Base-by-base conservation (phyloP, 2,329 filamentous ascomycete species). In the Fonsecaea pedrosoi region DNA sequence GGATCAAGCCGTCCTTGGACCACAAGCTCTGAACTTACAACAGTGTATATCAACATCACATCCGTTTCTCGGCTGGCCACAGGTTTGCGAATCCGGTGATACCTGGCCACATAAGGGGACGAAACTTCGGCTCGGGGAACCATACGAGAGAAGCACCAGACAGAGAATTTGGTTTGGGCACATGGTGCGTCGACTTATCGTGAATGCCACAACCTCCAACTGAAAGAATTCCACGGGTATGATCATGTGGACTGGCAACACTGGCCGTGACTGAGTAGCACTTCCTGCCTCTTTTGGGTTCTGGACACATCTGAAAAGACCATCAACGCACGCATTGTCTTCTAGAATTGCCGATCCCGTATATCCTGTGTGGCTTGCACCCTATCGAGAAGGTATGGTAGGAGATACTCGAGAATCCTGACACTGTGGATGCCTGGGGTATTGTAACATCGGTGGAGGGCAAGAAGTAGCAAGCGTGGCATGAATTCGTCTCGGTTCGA, bases 151-250 rank as follows among this genome's bases (percentile, higher is more conserved):
- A 64, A 1, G 1, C 78, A 4, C 68, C 72, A 0, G 81, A 71
- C 0, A 75, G 80, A 21, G 25, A 25, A 25, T 25, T 25, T 25
- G 25, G 75, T 70, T 2, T 34, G 76, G 10, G 73, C 75, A 7
- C 76, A 78, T 4, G 84, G 80, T 3, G 83, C 82, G 0, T 80
- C 78, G 54, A 81, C 78, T 0, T 84, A 82, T 70, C 65, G 85
- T 0, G 81, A 86, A 86, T 70, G 83, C 83, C 0, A 75, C 74
- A 0, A 75, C 81, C 0, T 75, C 76, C 0, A 79, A 85, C 61
- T 83, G 83, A 78, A 77, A 53, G 82, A 85, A 70, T 81, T 80
- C 0, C 84, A 86, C 70, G 83, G 83, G 0, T 82, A 79, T 54
- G 85, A 82, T 66, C 40, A 85, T 0, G 82, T 81, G 77, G 80